These are phyloP conservation scores for Lactarius evosmus DNA, from an alignment of 768 basidiomycete genomes.

Conservation along the genomic window DNA sequence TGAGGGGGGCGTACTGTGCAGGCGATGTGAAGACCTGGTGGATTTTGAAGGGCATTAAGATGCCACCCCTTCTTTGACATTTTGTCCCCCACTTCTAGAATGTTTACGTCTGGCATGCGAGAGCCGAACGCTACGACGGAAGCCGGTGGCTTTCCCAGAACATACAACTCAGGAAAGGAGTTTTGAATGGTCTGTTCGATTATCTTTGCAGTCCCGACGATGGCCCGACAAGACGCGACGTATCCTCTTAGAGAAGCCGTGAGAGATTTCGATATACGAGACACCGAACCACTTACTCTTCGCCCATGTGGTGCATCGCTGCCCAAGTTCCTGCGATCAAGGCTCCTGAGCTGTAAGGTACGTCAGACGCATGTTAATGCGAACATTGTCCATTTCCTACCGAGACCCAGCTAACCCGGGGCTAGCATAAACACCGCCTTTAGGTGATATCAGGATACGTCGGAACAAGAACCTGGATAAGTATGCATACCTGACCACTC, in stretches of 20 bases:
- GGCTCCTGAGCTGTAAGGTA: constrained; percentile 70
- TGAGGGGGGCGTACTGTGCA: constrained; percentile 64
- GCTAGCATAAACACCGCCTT: constrained; percentile 87
- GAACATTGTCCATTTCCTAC: constrained; percentile 41
- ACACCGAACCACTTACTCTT: constrained; percentile 51
- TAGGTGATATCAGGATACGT: constrained; percentile 28
- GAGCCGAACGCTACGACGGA: constrained; percentile 89
- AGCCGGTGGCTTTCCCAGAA: constrained; percentile 86
- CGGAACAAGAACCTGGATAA: constrained; percentile 8
- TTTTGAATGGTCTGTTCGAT: constrained; percentile 65
- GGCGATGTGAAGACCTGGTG: constrained; percentile 88
- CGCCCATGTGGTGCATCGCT: constrained; percentile 90
- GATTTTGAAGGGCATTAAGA: constrained; percentile 76
- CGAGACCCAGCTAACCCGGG: constrained; percentile 88
- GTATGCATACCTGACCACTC: constrained; percentile 63
- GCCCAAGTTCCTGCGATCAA: constrained; percentile 96
- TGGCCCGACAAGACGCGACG: constrained; percentile 75
- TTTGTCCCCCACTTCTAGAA: constrained; percentile 86
- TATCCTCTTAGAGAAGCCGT: constrained; percentile 61
- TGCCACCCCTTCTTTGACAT: constrained; percentile 91
- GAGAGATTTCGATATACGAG: constrained; percentile 3
- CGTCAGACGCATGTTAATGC: not conserved
- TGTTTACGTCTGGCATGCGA: constrained; percentile 48
- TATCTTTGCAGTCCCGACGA: constrained; percentile 68
- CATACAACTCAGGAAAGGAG: constrained; percentile 77